phyloP scores from a whole-genome alignment of 768 basidiomycete species.

The Peribolospora kevripleyi region DNA sequence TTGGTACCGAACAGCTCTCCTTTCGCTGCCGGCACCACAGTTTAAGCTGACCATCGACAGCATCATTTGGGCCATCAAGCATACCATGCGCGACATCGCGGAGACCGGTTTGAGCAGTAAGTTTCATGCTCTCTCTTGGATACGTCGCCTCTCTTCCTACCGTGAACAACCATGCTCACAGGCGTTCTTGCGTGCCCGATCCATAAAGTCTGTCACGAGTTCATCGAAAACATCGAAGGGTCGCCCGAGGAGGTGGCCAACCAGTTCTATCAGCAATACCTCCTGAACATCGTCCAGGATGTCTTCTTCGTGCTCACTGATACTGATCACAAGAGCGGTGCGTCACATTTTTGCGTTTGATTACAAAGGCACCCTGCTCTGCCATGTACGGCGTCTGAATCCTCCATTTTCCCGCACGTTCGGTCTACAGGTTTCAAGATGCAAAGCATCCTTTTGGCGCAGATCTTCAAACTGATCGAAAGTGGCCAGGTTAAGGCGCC shows the following conservation, averaged over 20 bases:
- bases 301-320: slow-evolving; percentile 94
- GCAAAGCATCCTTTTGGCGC: slow-evolving; percentile 71
- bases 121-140: slow-evolving; percentile 4
- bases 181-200: slow-evolving; percentile 1
- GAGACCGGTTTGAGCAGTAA: slow-evolving; percentile 36
- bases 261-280: slow-evolving; percentile 90
- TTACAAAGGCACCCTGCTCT: neutral
- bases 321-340: slow-evolving; percentile 85
- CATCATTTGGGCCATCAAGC: slow-evolving; percentile 99
- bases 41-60: slow-evolving; percentile 98
- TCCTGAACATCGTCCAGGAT: slow-evolving; percentile 76
- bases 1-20: slow-evolving; percentile 31
- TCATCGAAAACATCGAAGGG: slow-evolving; percentile 77
- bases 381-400: neutral
- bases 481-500: slow-evolving; percentile 53
- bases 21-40: slow-evolving; percentile 64
- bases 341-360: slow-evolving; percentile 1
- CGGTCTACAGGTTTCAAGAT: slow-evolving; percentile 50
- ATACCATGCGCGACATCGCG: slow-evolving; percentile 94
- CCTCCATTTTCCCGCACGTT: neutral
- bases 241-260: slow-evolving; percentile 57
- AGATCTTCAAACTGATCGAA: slow-evolving; percentile 81
- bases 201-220: slow-evolving; percentile 56
- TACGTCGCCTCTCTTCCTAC: neutral
- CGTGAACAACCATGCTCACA: neutral